Conservation (phyloP, 441 rosid genomes). For the Gossypium trilobum region DNA sequence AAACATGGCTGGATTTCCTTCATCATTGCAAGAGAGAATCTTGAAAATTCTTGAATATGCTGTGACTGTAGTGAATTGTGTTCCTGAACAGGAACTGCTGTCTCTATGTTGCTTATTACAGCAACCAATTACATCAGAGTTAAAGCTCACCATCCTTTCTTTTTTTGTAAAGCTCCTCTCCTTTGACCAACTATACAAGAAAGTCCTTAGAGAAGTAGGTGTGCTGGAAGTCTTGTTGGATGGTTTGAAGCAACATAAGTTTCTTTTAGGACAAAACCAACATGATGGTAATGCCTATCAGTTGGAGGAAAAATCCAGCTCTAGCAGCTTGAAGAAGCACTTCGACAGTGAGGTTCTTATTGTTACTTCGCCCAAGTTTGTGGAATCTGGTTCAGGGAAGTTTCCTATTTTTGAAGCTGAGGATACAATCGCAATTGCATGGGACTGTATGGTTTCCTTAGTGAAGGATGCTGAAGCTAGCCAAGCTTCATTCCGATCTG, state of each 20-base stretch:
- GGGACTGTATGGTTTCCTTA: slow-evolving; percentile 96
- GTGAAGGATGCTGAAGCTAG: slow-evolving; percentile 90
- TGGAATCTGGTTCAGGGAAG: slow-evolving; percentile 74
- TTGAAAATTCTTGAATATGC: slow-evolving; percentile 99
- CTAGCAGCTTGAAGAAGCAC: slow-evolving; percentile 85
- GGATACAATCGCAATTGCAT: slow-evolving; percentile 70
- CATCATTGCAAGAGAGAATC: slow-evolving; percentile 86
- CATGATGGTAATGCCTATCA: slow-evolving; percentile 33
- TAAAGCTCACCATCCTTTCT: slow-evolving; percentile 86
- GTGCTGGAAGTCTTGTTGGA: slow-evolving; percentile 88
- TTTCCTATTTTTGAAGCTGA: slow-evolving; percentile 82
- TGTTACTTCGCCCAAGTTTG: slow-evolving; percentile 79
- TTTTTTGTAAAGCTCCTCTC: slow-evolving; percentile 95
- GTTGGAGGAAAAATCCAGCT: slow-evolving; percentile 57
- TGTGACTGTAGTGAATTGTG: slow-evolving; percentile 96
- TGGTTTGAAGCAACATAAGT: slow-evolving; percentile 94
- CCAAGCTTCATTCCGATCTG: slow-evolving; percentile 87
- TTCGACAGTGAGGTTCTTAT: slow-evolving; percentile 68
- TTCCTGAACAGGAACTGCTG: slow-evolving; percentile 97
- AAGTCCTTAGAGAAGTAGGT: slow-evolving; percentile 97
- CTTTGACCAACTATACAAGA: slow-evolving; percentile 97
- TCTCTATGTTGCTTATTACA: slow-evolving; percentile 98
- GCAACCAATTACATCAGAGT: slow-evolving; percentile 80
- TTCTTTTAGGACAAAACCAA: slow-evolving; percentile 73
- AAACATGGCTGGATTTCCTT: slow-evolving; percentile 92